Evolutionary conservation across 805 yeast genomes (phyloP).

Genomic region (Candida quercuum): DNA sequence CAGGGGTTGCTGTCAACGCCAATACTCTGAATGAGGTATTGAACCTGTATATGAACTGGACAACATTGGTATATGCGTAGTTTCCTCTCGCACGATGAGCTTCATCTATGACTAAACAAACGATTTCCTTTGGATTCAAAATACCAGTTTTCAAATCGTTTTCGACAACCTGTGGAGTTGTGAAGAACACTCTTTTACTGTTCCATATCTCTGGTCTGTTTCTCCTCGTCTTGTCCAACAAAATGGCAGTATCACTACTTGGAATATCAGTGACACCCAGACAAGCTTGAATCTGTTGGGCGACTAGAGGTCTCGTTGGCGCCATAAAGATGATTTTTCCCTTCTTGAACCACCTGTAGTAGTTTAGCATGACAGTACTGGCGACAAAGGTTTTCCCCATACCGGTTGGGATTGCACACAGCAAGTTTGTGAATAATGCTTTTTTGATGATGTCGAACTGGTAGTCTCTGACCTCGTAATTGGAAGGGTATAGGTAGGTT

Average conservation of each 20-base stretch:
- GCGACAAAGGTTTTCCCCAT: conserved; percentile 97
- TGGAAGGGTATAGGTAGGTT: conserved; percentile 77
- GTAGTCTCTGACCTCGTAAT: conserved; percentile 79
- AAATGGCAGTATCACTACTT: conserved; percentile 67
- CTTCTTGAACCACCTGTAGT: conserved; percentile 72
- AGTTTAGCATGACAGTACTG: conserved; percentile 87
- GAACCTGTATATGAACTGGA: conserved; percentile 54
- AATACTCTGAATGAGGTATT: conserved; percentile 66
- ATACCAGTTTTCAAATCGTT: conserved; percentile 77
- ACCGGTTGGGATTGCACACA: conserved; percentile 96
- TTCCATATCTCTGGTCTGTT: conserved; percentile 79
- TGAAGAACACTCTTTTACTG: conserved; percentile 72
- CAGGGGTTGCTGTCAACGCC: conserved; percentile 96
- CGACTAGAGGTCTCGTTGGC: conserved; percentile 93
- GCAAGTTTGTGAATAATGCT: conserved; percentile 65
- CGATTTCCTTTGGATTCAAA: conserved; percentile 69
- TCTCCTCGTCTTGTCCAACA: conserved; percentile 51
- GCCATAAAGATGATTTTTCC: conserved; percentile 92
- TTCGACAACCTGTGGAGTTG: conserved; percentile 95
- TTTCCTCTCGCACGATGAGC: conserved; percentile 93
- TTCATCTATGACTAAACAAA: conserved; percentile 84
- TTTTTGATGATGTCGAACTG: conserved; percentile 75
- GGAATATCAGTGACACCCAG: conserved; percentile 83
- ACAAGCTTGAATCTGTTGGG: conserved; percentile 94
- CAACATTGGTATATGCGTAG: conserved; percentile 85